Conservation (phyloP, 805 yeast genomes). For the Candida endomychidarum region DNA sequence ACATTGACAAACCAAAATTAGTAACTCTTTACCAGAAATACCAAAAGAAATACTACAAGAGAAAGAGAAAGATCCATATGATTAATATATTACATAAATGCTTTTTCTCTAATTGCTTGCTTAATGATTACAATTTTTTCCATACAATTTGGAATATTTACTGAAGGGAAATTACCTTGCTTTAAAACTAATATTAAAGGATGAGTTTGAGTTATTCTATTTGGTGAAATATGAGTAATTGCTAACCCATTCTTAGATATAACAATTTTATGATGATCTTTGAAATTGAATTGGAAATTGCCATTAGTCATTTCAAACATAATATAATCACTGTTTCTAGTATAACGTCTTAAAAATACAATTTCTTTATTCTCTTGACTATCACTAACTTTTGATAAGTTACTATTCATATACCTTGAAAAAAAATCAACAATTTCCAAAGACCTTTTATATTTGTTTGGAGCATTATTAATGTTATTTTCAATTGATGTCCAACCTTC, state of each 20-base stretch:
- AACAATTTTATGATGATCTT: constrained; percentile 89
- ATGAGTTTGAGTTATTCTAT: constrained; percentile 67
- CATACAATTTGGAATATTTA: constrained; percentile 42
- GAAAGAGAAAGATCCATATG: neutral
- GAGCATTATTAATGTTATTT: constrained; percentile 43
- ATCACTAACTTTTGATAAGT: constrained; percentile 76
- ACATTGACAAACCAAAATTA: neutral
- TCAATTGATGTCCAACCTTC: constrained; percentile 50
- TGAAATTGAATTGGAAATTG: constrained; percentile 89
- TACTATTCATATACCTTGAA: constrained; percentile 88
- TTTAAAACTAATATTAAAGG: constrained; percentile 47
- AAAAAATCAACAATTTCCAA: constrained; percentile 86
- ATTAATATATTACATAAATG: constrained; percentile 12
- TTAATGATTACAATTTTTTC: constrained; percentile 50
- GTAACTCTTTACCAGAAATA: neutral
- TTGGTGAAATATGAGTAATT: constrained; percentile 79
- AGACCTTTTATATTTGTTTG: constrained; percentile 58
- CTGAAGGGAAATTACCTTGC: constrained; percentile 42
- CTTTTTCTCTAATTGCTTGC: constrained; percentile 55
- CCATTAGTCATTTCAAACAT: constrained; percentile 95
- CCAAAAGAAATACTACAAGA: no score
- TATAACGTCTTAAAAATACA: constrained; percentile 78
- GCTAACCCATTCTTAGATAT: constrained; percentile 73
- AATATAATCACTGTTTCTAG: constrained; percentile 74
- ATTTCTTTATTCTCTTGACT: constrained; percentile 62